Evolutionary conservation across 2,329 filamentous ascomycete species (phyloP), one percentile per base, ranked within the genome.

Genomic region (Colletotrichum sp.): DNA sequence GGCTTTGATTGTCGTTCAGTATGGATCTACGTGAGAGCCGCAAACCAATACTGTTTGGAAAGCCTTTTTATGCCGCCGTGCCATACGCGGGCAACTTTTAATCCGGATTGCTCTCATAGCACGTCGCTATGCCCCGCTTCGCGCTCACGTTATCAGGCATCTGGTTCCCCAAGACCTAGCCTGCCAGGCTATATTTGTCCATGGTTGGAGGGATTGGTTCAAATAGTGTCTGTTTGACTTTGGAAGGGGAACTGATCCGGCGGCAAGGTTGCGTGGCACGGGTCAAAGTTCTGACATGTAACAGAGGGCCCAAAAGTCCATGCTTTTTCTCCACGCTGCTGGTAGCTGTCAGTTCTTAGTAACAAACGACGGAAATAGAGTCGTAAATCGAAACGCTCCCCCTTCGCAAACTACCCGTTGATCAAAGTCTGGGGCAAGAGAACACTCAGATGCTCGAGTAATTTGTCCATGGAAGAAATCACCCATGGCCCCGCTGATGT

Each of bases 211-310:
- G 69, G 55, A 30, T 57, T 34, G 32, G 3, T 34, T 22, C n/a
- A 64, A 39, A 69, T 63, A 61, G 71, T 75, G 74, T 75, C 65
- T 65, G 71, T 76, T 70, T 75, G 70, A 69, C 71, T 74, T 59
- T 49, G 19, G n/a, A 52, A 64, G 57, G 49, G 71, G 39, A 49
- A 34, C 71, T 70, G 59, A 36, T 63, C 71, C 49, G 36, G 62
- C 59, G 57, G 36, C 66, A 62, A 52, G 71, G 74, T 70, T 69
- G 64, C 25, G 57, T 65, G 65, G 71, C 59, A 34, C 32, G 65
- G 65, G 49, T 52, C 27, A 70, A 22, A 65, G 49, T 75, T 72
- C 39, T 75, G 74, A 76, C 71, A 63, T 66, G 71, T 75, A 75
- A 75, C 59, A 62, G 16, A 62, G 12, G 68, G 55, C 49, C 32